A percentile compares a stretch with the other conserved stretches of the same genome.
Conservation (phyloP, 352 stramenopile genomes). For the Globisporangium rhizosaccharum region DNA sequence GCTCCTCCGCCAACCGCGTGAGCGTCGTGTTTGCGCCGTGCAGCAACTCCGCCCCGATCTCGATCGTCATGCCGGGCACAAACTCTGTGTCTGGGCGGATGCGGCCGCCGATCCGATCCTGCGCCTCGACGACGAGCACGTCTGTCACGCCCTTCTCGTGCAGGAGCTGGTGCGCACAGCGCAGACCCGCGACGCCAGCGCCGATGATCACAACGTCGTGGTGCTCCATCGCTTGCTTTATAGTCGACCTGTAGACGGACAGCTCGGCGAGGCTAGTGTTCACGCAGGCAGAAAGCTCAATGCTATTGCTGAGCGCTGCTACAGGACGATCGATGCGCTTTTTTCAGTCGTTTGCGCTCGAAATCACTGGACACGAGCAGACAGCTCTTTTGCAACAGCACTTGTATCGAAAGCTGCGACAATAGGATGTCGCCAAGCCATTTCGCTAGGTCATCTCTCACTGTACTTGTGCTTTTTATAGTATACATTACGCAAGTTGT, state of each 20-base stretch:
- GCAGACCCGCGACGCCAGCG: constrained; percentile 58
- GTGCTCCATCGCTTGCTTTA: constrained; percentile 14
- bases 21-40: constrained; percentile 77
- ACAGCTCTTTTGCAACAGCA: neutral
- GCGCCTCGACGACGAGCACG: constrained; percentile 73
- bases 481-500: too few species aligned
- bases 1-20: constrained; percentile 55
- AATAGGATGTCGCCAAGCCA: too few species aligned
- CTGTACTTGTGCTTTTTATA: too few species aligned
- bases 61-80: constrained; percentile 64
- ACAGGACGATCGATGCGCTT: neutral
- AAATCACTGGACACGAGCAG: constrained; percentile 5
- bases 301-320: neutral
- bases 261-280: neutral
- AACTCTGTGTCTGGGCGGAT: constrained; percentile 61
- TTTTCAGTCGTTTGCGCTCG: neutral
- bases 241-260: neutral
- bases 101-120: constrained; percentile 55
- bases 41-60: constrained; percentile 71
- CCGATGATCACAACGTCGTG: constrained; percentile 71
- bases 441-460: too few species aligned
- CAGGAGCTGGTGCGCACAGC: constrained; percentile 56
- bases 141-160: constrained; percentile 47
- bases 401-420: too few species aligned
- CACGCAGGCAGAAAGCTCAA: constrained; percentile 3